Conservation (phyloP, 768 basidiomycete genomes). For the Lepiota brunneoincarnata region DNA sequence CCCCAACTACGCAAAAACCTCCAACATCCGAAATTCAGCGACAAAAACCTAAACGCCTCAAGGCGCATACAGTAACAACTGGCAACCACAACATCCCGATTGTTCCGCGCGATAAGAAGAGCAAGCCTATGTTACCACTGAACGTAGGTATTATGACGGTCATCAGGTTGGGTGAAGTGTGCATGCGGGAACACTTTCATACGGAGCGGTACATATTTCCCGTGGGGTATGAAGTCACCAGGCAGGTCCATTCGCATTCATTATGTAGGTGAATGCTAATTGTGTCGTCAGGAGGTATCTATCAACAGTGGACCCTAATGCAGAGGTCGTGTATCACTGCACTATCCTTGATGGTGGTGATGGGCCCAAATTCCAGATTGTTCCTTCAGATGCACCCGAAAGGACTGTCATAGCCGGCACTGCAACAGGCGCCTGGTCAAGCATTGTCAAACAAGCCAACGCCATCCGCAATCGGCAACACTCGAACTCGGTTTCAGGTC, state of each 20-base stretch:
- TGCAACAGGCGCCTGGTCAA: slow-evolving; percentile 85
- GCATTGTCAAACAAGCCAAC: slow-evolving; percentile 81
- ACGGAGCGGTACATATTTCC: slow-evolving; percentile 89
- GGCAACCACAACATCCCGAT: slow-evolving; percentile 76
- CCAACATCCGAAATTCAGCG: slow-evolving; percentile 34
- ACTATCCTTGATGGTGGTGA: slow-evolving; percentile 84
- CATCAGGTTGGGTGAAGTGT: slow-evolving; percentile 68
- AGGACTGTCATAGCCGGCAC: slow-evolving; percentile 80
- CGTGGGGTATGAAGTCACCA: slow-evolving; percentile 79
- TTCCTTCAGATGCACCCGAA: slow-evolving; percentile 68
- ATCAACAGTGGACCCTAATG: slow-evolving; percentile 66
- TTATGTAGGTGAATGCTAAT: slow-evolving; percentile 9
- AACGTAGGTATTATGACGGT: slow-evolving; percentile 90
- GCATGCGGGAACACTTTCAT: slow-evolving; percentile 82
- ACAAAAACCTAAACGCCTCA: slow-evolving; percentile 72
- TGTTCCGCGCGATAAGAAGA: slow-evolving; percentile 71
- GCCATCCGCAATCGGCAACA: slow-evolving; percentile 78
- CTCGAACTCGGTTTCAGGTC: slow-evolving; percentile 84
- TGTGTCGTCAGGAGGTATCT: slow-evolving; percentile 59
- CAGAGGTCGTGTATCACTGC: slow-evolving; percentile 76
- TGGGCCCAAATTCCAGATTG: slow-evolving; percentile 83
- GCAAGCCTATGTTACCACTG: slow-evolving; percentile 70
- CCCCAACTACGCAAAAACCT: slow-evolving; percentile 19
- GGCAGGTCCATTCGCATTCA: slow-evolving; percentile 39
- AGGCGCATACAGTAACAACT: slow-evolving; percentile 78